Conservation (phyloP, 2,329 filamentous ascomycete species). For the Hymenoscyphus salicellus region DNA sequence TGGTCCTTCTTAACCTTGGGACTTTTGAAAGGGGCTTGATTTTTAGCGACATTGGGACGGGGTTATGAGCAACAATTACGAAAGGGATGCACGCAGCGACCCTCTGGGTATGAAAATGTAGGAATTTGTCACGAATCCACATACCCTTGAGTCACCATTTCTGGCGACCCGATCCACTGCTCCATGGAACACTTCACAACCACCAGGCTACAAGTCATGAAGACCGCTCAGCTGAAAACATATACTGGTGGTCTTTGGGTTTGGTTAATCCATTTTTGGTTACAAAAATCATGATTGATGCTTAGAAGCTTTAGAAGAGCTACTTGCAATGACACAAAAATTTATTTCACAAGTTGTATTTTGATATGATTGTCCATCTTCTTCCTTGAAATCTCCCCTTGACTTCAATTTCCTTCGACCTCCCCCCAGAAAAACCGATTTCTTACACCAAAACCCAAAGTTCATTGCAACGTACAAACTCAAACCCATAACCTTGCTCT, state of each 20-base stretch:
- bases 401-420: too few species aligned
- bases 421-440: too few species aligned
- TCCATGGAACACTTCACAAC: neutral
- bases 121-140: slow-evolving; percentile 1
- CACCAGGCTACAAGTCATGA: neutral
- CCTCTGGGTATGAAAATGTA: slow-evolving; percentile 1
- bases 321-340: neutral
- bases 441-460: too few species aligned
- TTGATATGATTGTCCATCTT: neutral
- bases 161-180: neutral
- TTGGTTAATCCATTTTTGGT: neutral
- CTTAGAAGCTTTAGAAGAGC: neutral
- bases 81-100: neutral
- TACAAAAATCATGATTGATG: neutral
- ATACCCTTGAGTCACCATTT: neutral
- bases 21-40: slow-evolving; percentile 16
- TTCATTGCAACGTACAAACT: too few species aligned
- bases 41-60: slow-evolving; percentile 28
- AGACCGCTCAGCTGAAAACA: neutral
- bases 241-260: neutral
- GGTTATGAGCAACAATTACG: slow-evolving; percentile 1
- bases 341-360: neutral
- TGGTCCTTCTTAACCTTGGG: slow-evolving; percentile 24
- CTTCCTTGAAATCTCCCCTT: too few species aligned
- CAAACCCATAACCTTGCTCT: too few species aligned